Evolutionary conservation across 768 basidiomycete species (phyloP), one percentile per base, ranked within the genome.

Genomic region (Asterophora lycoperdoides): DNA sequence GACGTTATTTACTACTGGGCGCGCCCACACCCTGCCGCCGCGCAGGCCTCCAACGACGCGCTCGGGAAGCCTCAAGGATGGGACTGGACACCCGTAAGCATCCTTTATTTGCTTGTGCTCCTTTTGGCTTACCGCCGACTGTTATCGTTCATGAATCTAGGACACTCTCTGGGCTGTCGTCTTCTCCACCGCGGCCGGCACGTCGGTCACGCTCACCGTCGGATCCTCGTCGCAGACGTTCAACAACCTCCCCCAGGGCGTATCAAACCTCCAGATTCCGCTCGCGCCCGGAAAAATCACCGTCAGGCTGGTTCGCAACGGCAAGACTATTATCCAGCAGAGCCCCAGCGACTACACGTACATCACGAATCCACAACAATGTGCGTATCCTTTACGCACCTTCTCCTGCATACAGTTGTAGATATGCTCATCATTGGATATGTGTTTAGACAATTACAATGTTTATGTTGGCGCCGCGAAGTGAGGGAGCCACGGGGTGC

Each of bases 111-210:
- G 30, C 30, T 10, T 32, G 30, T 10, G 53, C 63, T 5, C 40
- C 14, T 20, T 7, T 9, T 9, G 18, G 7, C 20, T 30, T 15
- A 26, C 10, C 15, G 5, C 5, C n/a, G n/a, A 11, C 30, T 18
- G 10, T 23, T 46, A n/a, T 37, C 23, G 3, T 15, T n/a, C n/a
- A n/a, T 8, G 28, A 33, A 51, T 59, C 49, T 45, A 80, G 70
- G 81, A 85, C 59, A 75, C 72, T 11, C 72, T 89, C 51, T 90
- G 81, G 79, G 84, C 77, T 0, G 77, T 78, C 15, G 83, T 81
- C 1, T 78, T 85, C 58, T 70, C 80, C 26, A 78, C 75, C 5
- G 70, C 70, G 3, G 64, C 75, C 13, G 74, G 75, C 40, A 73
- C 69, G 23, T 23, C 23, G 11, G 79, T 87, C 41, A 76, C 72